These are phyloP conservation scores for Combretum micranthum DNA, from an alignment of 345 rosid genomes.

Conservation along the genomic window DNA sequence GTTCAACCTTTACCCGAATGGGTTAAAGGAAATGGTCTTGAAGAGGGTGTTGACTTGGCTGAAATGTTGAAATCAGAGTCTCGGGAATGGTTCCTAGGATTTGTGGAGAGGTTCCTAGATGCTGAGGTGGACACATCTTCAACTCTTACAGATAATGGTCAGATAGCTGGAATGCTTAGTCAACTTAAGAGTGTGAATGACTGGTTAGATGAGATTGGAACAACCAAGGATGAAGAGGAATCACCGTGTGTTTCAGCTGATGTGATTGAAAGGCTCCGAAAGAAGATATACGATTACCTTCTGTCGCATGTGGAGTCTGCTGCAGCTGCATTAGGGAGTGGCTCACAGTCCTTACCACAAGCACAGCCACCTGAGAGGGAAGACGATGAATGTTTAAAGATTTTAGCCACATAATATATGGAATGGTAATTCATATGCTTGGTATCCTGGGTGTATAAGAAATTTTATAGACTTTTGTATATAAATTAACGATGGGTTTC, in stretches of 20 bases:
- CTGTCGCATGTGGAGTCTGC: conserved; percentile 90
- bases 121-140: conserved; percentile 48
- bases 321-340: conserved; percentile 80
- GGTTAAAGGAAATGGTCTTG: conserved; percentile 61
- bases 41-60: conserved; percentile 67
- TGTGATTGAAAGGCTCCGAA: conserved; percentile 58
- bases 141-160: conserved; percentile 62
- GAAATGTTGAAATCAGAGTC: conserved; percentile 68
- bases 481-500: too few relatives aligned
- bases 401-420: too few relatives aligned
- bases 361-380: conserved; percentile 29
- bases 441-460: too few relatives aligned
- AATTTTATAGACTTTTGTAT: too few relatives aligned
- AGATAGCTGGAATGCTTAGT: conserved; percentile 84
- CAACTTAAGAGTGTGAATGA: conserved; percentile 93
- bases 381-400: conserved; percentile 34
- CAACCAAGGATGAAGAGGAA: conserved; percentile 46
- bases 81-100: conserved; percentile 89
- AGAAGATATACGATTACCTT: conserved; percentile 88
- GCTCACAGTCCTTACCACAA: conserved; percentile 45
- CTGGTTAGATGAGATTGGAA: conserved; percentile 79
- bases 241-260: conserved; percentile 48
- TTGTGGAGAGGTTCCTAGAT: conserved; percentile 85
- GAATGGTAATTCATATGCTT: too few relatives aligned
- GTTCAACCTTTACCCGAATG: conserved; percentile 58